Conservation (phyloP, 305 asterid genomes). For the Withania somnifera region DNA sequence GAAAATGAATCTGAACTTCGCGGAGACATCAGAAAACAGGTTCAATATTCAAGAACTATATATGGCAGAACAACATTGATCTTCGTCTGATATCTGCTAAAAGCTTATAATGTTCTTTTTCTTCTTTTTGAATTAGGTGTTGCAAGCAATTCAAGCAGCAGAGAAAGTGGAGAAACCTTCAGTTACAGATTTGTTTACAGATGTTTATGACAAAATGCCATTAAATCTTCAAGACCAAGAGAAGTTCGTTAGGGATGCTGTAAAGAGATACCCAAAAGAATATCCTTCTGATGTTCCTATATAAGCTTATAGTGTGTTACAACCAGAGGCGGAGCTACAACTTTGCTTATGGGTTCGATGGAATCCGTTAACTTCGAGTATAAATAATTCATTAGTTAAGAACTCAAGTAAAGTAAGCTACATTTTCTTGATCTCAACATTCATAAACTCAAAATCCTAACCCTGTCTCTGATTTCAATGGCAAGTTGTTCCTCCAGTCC, state of each 20-base stretch:
- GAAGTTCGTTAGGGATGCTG: conserved; percentile 23
- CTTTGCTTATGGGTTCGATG: not conserved
- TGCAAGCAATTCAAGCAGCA: conserved; percentile 25
- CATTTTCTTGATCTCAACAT: not conserved
- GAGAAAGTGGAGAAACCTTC: conserved; percentile 26
- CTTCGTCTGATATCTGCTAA: not conserved
- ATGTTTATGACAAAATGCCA: conserved; percentile 30
- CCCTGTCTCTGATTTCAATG: not conserved
- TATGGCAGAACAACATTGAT: not conserved
- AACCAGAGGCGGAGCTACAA: not conserved
- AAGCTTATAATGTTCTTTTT: too few relatives aligned
- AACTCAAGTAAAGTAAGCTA: not conserved
- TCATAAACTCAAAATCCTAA: not conserved
- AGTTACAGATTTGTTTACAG: conserved; percentile 24
- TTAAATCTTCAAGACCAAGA: conserved; percentile 31
- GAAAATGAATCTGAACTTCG: conserved; percentile 54
- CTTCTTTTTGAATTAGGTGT: conserved; percentile 5
- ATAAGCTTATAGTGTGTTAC: not conserved
- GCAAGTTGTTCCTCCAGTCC: too few relatives aligned
- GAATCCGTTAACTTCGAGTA: not conserved
- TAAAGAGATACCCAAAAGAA: conserved; percentile 27
- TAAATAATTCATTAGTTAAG: not conserved
- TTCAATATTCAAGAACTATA: not conserved
- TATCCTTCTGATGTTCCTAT: conserved; percentile 34
- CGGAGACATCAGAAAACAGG: conserved; percentile 50